Base-by-base conservation (phyloP, 345 rosid genomes). In the Conringia planisiliqua region DNA sequence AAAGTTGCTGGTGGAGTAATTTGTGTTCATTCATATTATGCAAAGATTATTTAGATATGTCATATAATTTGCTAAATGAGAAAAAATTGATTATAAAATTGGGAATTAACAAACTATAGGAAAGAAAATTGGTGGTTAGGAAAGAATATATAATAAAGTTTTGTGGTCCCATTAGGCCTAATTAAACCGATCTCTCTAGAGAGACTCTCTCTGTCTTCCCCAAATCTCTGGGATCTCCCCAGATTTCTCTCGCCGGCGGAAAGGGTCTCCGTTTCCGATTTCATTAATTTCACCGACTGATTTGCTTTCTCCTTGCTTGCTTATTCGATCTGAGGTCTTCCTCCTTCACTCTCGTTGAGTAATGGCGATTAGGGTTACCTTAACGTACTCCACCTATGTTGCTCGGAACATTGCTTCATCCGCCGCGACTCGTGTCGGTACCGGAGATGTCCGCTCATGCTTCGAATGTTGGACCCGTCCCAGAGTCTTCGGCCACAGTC, bases 301-400 rank as follows among this genome's bases (percentile, higher is more conserved):
- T 66, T 22, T 57, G 58, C 54, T 76, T 78, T 78, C 81, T 24
- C n/a, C n/a, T 11, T 7, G 61, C 58, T 6, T 44, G 26, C n/a
- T 7, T 68, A 36, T 65, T 35, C 52, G 73, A n/a, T 62, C 76
- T n/a, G n/a, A n/a, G n/a, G n/a, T n/a, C n/a, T n/a, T n/a, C n/a
- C n/a, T n/a, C n/a, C n/a, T n/a, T n/a, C n/a, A n/a, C n/a, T n/a
- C n/a, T n/a, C n/a, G n/a, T n/a, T n/a, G n/a, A n/a, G n/a, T n/a
- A n/a, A n/a, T 92, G 98, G 96, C 98, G 72, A 74, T 93, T 38
- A 87, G 93, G 20, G 90, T 83, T 33, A 88, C 93, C 67, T 29
- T 89, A 75, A 79, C 82, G 29, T 88, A 70, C 84, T 89, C 98
- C 63, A 83, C 85, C 80, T 88, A 82, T 75, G 83, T 79, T 30